Evolutionary conservation across 225 moss, liverwort and hornwort genomes (phyloP).

Genomic region (Straminergon stramineum): DNA sequence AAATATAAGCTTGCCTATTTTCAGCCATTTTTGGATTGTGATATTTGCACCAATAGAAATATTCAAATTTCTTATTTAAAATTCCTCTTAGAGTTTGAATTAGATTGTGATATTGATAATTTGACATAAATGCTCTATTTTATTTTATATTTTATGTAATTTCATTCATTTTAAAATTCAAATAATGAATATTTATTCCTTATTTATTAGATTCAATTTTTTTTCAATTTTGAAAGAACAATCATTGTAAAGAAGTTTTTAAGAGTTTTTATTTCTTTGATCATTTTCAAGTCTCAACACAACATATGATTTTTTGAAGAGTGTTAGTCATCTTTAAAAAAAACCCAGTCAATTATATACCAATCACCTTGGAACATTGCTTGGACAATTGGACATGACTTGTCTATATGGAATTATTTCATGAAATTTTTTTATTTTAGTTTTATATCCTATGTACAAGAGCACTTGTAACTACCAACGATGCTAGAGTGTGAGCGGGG

Average conservation of each 20-base stretch:
- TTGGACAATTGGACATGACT: not conserved
- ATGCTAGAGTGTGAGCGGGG: too few relatives aligned
- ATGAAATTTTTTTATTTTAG: not conserved
- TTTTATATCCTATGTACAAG: not conserved
- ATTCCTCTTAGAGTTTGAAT: not conserved
- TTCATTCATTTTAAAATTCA: too few relatives aligned
- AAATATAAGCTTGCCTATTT: not conserved
- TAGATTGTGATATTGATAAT: not conserved
- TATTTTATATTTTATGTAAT: not conserved
- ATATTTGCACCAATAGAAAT: not conserved
- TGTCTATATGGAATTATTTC: accelerated
- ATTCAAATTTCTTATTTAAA: not conserved
- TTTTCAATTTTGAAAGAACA: not conserved
- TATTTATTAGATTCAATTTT: too few relatives aligned
- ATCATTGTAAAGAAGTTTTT: not conserved
- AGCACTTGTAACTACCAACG: not conserved
- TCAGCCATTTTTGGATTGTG: accelerated
- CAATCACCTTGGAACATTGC: not conserved
- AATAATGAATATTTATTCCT: too few relatives aligned
- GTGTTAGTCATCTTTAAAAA: not conserved
- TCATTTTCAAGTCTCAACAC: not conserved
- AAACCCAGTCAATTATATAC: not conserved
- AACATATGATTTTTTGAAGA: not conserved
- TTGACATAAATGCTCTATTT: not conserved
- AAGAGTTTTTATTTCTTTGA: not conserved